phyloP scores from a whole-genome alignment of 179 eudicot genomes.

The Sideroxylon spinosum region DNA sequence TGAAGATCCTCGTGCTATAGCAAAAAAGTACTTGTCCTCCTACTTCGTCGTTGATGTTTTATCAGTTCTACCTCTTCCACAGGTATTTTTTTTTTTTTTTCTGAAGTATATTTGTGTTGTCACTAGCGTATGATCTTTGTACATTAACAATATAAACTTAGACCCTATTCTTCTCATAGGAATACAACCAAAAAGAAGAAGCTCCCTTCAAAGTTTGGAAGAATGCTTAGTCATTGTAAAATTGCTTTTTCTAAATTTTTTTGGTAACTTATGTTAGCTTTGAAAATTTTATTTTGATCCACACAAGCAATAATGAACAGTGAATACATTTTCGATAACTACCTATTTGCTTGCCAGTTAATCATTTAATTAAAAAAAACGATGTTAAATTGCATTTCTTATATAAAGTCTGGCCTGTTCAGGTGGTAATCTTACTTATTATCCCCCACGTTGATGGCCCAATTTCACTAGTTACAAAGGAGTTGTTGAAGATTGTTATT shows the following conservation, averaged over 20 bases:
- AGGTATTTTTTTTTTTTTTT: conserved; percentile 34
- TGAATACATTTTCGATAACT: no score
- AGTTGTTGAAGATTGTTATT: conserved; percentile 40
- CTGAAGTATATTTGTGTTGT: not conserved
- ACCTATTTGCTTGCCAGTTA: not conserved
- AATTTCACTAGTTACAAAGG: conserved; percentile 30
- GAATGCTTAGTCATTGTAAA: not conserved
- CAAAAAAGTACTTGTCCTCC: conserved; percentile 48
- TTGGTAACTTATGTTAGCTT: not conserved
- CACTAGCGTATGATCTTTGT: not conserved
- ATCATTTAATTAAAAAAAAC: not conserved
- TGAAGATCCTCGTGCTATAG: conserved; percentile 43
- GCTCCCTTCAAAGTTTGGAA: not conserved
- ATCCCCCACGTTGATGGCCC: conserved; percentile 25
- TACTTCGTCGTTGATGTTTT: conserved; percentile 62
- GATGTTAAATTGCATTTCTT: conserved; percentile 1
- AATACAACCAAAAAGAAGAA: conserved; percentile 8
- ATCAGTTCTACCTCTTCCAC: conserved; percentile 71
- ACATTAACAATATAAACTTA: not conserved
- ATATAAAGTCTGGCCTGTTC: conserved; percentile 13
- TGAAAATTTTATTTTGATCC: not conserved
- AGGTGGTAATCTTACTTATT: conserved; percentile 37
- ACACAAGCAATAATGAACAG: not conserved
- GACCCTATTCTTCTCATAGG: not conserved
- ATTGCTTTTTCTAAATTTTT: not conserved